Conservation (phyloP, 176 grass and related monocot species). For the Poa pratensis region DNA sequence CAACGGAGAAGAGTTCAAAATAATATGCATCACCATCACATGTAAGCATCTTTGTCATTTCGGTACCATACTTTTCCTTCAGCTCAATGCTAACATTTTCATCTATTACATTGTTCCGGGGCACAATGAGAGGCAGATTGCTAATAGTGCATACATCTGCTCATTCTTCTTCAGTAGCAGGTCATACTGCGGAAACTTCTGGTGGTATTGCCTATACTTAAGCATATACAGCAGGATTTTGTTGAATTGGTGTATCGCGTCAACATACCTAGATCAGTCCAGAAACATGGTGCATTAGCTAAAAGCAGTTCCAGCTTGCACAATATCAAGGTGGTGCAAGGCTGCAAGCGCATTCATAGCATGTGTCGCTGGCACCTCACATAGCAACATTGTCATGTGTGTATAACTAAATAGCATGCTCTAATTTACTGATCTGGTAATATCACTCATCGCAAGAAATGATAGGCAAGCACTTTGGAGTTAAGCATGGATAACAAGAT, state of each 20-base stretch:
- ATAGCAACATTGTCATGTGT: background rate
- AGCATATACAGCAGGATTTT: constrained; percentile 92
- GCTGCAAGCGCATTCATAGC: background rate
- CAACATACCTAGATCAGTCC: constrained; percentile 68
- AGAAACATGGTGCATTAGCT: constrained; percentile 30
- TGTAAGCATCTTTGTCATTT: constrained; percentile 95
- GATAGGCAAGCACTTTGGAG: background rate
- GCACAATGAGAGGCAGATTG: constrained; percentile 87
- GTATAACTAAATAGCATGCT: constrained; percentile 19
- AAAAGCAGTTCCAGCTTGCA: background rate
- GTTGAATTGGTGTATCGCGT: constrained; percentile 89
- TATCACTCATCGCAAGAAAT: background rate
- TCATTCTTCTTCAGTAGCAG: constrained; percentile 95
- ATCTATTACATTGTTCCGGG: constrained; percentile 73
- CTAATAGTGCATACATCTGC: constrained; percentile 95
- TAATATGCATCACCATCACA: constrained; percentile 83
- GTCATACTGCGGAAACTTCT: constrained; percentile 91
- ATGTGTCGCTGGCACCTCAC: background rate
- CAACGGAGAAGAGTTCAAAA: constrained; percentile 87
- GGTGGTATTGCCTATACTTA: constrained; percentile 86
- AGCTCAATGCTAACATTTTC: constrained; percentile 86
- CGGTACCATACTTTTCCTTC: constrained; percentile 88
- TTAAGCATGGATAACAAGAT: background rate
- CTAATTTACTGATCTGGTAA: background rate
- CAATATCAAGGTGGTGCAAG: background rate